Base-by-base conservation (phyloP, 495 filamentous ascomycete species). In the Amniculicola lignicola region DNA sequence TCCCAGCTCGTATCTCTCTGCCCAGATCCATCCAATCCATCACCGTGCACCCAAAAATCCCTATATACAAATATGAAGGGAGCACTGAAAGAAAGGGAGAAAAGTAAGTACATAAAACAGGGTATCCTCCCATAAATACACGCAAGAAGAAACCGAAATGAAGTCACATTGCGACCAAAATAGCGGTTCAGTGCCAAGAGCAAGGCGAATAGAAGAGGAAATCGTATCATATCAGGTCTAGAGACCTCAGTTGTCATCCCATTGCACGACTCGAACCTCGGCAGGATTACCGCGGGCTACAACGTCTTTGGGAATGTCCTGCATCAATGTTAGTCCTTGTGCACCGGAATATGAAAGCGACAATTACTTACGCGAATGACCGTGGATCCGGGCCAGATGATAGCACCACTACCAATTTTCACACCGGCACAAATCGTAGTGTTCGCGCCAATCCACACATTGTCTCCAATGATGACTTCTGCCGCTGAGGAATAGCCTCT, bases 391-490 rank as follows among this genome's bases (percentile, higher is more conserved):
- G 72, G 67, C 6, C 63, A 60, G 12, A 75, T 61, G 6, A 62
- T 67, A 1, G 70, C 58, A 16, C 70, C 69, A 12, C 59, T 69
- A 4, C 70, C 71, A 40, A 75, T 69, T 19, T 49, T 64, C 3
- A 72, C 60, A 33, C 67, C 71, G 7, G 70, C 85, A 57, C 91
- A 77, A 60, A 98, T 92, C 14, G 85, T 90, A 23, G 85, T 88
- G 59, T 87, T 87, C 15, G 85, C 86, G 16, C 91, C 92, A 61
- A 96, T 85, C 80, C 87, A 92, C 59, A 88, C 90, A 61, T 96
- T 89, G 45, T 92, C 88, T 60, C 88, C 89, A 56, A 98, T 92
- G 14, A 77, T 77, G 46, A 98, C 84, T 5, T 79, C 77, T 28
- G 82, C 81, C 2, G 87, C 91, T 42, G 84, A 69, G 54, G 86